Evolutionary conservation across 2,329 filamentous ascomycete species (phyloP).

Genomic region (Colletotrichum euphorbiae): DNA sequence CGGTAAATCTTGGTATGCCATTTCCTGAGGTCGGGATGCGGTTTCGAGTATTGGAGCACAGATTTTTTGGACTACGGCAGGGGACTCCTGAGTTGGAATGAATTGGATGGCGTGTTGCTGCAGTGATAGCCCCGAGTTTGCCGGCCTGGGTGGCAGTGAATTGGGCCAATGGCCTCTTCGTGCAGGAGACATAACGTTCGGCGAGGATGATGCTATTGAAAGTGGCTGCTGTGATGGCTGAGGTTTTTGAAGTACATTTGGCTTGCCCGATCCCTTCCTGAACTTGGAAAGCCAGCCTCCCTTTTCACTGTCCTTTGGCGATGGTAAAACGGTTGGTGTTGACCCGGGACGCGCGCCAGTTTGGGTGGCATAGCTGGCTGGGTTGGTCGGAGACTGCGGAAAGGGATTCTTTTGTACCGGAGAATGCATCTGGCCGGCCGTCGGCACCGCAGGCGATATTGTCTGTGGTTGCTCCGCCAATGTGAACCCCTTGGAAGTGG

Average conservation of each 20-base stretch:
- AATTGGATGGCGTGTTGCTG: neutral
- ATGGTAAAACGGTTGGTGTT: slow-evolving; percentile 9
- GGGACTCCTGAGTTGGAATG: neutral
- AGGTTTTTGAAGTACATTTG: slow-evolving; percentile 30
- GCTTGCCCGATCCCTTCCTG: slow-evolving; percentile 29
- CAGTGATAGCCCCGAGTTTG: neutral
- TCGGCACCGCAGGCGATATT: neutral
- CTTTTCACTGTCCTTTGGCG: slow-evolving; percentile 34
- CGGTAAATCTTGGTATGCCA: no score
- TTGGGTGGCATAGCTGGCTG: neutral
- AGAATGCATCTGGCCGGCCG: neutral
- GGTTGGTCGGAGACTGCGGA: neutral
- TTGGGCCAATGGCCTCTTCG: neutral
- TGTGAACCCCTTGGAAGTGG: no score
- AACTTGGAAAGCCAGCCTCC: slow-evolving; percentile 40
- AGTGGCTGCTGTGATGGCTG: neutral
- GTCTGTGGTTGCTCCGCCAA: neutral
- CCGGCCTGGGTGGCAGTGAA: neutral
- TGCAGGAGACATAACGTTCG: neutral
- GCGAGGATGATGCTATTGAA: neutral
- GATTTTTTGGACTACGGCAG: neutral
- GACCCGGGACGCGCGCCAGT: slow-evolving; percentile 4
- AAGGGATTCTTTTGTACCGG: slow-evolving; percentile 14
- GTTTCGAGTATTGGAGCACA: neutral
- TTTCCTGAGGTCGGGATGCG: neutral